Conservation (phyloP, 345 rosid species). For the Adansonia digitata region DNA sequence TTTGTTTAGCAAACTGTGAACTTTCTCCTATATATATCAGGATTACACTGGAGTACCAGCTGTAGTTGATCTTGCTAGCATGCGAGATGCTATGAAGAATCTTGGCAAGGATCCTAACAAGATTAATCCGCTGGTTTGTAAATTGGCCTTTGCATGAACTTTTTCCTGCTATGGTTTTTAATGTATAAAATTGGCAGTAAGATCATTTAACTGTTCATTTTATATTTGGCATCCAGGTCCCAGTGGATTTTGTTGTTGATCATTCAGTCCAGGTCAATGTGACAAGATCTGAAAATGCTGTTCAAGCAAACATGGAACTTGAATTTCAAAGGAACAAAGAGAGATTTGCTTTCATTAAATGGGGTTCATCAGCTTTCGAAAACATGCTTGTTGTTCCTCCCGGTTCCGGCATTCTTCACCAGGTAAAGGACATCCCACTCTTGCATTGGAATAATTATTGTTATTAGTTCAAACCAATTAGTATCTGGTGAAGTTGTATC, state of each 20-base stretch:
- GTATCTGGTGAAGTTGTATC: background rate
- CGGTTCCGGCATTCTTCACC: conserved; percentile 74
- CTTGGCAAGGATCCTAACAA: conserved; percentile 71
- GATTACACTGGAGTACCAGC: conserved; percentile 92
- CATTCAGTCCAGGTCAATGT: conserved; percentile 91
- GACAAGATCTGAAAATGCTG: conserved; percentile 66
- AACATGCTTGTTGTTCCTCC: conserved; percentile 84
- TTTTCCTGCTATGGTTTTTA: background rate
- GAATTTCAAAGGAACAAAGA: conserved; percentile 68
- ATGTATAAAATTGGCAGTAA: no score
- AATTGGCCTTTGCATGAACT: background rate
- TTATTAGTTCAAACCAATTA: background rate
- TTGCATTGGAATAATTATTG: background rate
- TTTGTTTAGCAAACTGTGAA: background rate
- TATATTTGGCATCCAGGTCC: conserved; percentile 46
- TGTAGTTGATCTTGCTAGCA: conserved; percentile 82
- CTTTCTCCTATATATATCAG: conserved; percentile 23
- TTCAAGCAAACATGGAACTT: conserved; percentile 53
- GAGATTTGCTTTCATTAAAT: conserved; percentile 62
- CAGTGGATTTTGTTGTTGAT: conserved; percentile 77
- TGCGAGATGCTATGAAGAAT: conserved; percentile 80
- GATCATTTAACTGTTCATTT: background rate
- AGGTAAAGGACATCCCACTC: conserved; percentile 36
- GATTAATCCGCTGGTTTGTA: conserved; percentile 82
- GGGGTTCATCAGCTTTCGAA: conserved; percentile 60